phyloP scores from a whole-genome alignment of 768 basidiomycete species.

The Aureoboletus auriporus region DNA sequence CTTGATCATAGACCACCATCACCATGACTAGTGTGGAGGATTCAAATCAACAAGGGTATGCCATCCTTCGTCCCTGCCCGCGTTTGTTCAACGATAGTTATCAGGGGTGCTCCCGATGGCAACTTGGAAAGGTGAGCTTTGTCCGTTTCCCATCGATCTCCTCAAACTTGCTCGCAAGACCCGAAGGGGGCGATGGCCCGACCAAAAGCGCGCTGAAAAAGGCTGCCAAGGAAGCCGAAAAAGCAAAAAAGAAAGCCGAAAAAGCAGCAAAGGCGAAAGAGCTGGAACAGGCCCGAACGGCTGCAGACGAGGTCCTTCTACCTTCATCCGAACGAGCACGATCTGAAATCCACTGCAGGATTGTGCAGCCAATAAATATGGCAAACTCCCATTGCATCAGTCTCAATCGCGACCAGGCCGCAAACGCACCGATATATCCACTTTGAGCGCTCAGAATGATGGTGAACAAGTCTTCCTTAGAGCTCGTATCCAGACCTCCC shows the following conservation, averaged over 20 bases:
- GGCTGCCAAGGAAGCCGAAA: constrained; percentile 85
- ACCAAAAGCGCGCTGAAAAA: constrained; percentile 91
- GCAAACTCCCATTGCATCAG: constrained; percentile 84
- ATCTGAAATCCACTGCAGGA: constrained; percentile 46
- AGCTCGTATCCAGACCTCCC: constrained; percentile 86
- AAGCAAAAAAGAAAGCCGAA: constrained; percentile 85
- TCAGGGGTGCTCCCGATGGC: constrained; percentile 10
- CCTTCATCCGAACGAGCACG: constrained; percentile 31
- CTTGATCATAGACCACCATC: constrained; percentile 14
- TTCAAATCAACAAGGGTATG: constrained; percentile 6
- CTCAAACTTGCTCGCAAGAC: constrained; percentile 11
- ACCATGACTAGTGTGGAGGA: not conserved
- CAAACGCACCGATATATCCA: constrained; percentile 58
- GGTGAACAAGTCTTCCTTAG: constrained; percentile 80
- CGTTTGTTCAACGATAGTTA: not conserved
- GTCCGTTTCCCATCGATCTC: not conserved
- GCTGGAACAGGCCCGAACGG: constrained; percentile 66
- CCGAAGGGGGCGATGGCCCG: constrained; percentile 43
- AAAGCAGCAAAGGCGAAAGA: constrained; percentile 78
- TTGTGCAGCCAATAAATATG: constrained; percentile 76
- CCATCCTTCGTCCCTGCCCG: not conserved
- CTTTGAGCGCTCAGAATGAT: constrained; percentile 56
- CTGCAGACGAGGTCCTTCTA: constrained; percentile 46
- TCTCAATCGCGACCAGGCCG: constrained; percentile 72
- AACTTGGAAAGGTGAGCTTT: constrained; percentile 9